Percentiles rank a stretch among this genome's conserved stretches.
These are phyloP conservation scores for Alternaria sp. DNA, from an alignment of 2,329 filamentous ascomycete genomes.

Conservation along the genomic window DNA sequence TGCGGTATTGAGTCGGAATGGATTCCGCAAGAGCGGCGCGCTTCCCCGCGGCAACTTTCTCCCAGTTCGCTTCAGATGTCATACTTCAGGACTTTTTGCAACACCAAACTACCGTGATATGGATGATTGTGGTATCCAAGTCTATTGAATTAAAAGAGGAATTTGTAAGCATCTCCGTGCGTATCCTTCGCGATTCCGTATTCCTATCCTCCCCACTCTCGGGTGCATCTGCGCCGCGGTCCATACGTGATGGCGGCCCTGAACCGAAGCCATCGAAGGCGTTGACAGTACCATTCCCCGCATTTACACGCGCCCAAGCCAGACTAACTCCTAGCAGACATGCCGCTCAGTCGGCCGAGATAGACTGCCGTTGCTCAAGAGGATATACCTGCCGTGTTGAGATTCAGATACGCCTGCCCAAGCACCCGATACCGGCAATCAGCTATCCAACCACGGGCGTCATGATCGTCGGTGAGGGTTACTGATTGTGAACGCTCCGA, in stretches of 20 bases:
- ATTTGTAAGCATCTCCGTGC: not conserved
- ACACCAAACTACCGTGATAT: not conserved
- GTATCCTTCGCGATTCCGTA: conserved; percentile 11
- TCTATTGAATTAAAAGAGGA: not conserved
- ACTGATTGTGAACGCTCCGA: conserved; percentile 16
- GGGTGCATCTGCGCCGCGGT: conserved; percentile 19
- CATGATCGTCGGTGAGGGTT: conserved; percentile 13
- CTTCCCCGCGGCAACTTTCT: conserved; percentile 52
- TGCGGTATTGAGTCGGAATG: conserved; percentile 65
- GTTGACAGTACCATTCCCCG: conserved; percentile 9
- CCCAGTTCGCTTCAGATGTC: conserved; percentile 47
- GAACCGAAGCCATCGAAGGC: conserved; percentile 4
- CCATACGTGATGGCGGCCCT: conserved; percentile 5
- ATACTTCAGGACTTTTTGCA: not conserved
- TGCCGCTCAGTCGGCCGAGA: conserved; percentile 5
- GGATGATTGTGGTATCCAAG: not conserved
- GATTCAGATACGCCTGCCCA: conserved; percentile 1
- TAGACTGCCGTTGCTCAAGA: not conserved
- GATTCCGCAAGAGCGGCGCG: conserved; percentile 54
- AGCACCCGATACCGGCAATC: conserved; percentile 20
- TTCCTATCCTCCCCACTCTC: conserved; percentile 30
- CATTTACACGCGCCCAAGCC: not conserved
- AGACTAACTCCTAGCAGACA: conserved; percentile 11
- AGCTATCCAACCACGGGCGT: not conserved
- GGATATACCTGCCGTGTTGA: conserved; percentile 13